Evolutionary conservation across 768 basidiomycete genomes (phyloP).

Genomic region (Hemileccinum rubropunctum): DNA sequence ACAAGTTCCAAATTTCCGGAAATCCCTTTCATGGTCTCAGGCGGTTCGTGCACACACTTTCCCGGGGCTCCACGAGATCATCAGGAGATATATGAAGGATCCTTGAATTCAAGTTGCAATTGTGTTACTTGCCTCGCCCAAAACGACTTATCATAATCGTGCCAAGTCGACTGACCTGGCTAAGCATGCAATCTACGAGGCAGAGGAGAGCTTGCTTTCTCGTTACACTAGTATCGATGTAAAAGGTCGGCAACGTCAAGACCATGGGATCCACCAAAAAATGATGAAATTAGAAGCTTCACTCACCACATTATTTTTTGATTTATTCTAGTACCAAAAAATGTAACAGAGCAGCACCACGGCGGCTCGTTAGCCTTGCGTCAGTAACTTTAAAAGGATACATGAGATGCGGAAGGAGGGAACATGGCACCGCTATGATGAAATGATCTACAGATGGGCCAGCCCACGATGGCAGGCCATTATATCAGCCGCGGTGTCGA

Average conservation of each 20-base stretch:
- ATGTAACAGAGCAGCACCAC: not conserved
- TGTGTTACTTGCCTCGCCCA: not conserved
- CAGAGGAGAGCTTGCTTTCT: too few species aligned
- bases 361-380: too few species aligned
- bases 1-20: not conserved
- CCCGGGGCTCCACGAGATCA: not conserved
- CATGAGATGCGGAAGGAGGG: not conserved
- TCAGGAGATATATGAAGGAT: not conserved
- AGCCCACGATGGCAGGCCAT: too few species aligned
- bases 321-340: too few species aligned
- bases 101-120: not conserved
- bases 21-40: not conserved
- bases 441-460: not conserved
- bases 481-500: not conserved
- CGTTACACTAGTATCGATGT: too few species aligned
- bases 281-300: too few species aligned
- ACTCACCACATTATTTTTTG: too few species aligned
- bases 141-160: not conserved
- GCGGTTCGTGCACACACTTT: too few species aligned
- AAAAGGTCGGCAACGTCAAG: too few species aligned
- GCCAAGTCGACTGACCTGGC: not conserved
- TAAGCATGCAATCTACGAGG: too few species aligned
- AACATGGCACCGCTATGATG: not conserved
- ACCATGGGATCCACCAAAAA: too few species aligned
- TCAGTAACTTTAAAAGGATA: not conserved